Evolutionary conservation across 2,329 filamentous ascomycete genomes (phyloP).

Genomic region (Trichophyton schoenleinii): DNA sequence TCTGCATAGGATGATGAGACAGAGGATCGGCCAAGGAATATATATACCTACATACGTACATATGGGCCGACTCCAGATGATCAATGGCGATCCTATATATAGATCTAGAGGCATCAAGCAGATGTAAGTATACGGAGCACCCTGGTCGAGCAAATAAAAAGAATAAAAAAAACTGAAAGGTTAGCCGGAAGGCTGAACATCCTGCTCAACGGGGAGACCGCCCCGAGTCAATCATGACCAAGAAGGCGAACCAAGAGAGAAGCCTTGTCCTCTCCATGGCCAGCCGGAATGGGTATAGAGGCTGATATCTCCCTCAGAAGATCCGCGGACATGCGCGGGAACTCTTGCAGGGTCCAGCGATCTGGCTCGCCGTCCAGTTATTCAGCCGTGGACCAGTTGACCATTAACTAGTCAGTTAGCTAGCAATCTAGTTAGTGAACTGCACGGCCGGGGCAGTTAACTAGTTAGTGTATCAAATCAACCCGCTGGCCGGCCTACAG

Average conservation of each 20-base stretch:
- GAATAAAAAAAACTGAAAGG: neutral
- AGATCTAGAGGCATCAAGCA: neutral
- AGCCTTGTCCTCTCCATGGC: conserved; percentile 2
- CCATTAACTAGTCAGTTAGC: too few species aligned
- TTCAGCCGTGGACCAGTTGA: neutral
- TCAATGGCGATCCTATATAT: conserved; percentile 1
- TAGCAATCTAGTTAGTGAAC: too few species aligned
- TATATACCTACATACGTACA: neutral
- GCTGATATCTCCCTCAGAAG: neutral
- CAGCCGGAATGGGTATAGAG: conserved; percentile 1
- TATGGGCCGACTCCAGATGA: neutral
- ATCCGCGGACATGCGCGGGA: neutral
- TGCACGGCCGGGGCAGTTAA: too few species aligned
- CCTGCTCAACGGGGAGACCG: neutral
- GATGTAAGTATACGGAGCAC: neutral
- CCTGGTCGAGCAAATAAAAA: neutral
- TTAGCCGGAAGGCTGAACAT: conserved; percentile 1
- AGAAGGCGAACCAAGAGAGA: neutral
- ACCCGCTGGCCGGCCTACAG: too few species aligned
- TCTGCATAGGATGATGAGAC: neutral
- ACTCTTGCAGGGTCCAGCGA: neutral
- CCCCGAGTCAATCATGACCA: neutral
- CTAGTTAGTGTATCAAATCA: too few species aligned
- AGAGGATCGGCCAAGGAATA: neutral
- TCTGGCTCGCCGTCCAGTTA: neutral